phyloP scores from a whole-genome alignment of 208 protist genomes.

The Leishmania aethiopica region DNA sequence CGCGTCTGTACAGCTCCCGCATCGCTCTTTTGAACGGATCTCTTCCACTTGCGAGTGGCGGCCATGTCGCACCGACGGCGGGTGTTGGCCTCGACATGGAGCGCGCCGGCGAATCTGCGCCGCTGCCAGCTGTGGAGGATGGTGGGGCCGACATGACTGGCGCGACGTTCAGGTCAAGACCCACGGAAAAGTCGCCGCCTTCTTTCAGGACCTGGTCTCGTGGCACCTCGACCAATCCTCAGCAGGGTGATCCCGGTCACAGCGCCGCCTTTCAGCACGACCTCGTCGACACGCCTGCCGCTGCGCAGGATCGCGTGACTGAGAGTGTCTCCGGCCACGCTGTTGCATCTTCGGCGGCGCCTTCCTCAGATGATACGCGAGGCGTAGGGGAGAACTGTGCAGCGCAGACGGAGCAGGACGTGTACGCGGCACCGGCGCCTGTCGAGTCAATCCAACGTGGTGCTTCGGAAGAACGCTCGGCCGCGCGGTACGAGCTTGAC shows the following conservation, averaged over 20 bases:
- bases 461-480: constrained; percentile 16
- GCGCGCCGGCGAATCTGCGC: neutral
- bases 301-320: neutral
- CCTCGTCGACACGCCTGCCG: constrained; percentile 10
- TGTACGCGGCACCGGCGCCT: neutral
- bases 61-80: too few relatives aligned
- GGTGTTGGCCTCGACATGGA: neutral
- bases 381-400: neutral
- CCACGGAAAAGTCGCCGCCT: neutral
- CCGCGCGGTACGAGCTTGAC: constrained; percentile 48
- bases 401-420: neutral
- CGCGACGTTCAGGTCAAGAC: neutral
- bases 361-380: neutral
- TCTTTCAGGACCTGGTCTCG: neutral
- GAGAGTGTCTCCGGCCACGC: neutral
- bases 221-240: neutral
- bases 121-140: neutral
- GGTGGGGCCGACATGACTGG: too few relatives aligned
- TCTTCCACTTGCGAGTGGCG: neutral
- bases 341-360: neutral
- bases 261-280: neutral
- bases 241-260: neutral
- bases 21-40: constrained; percentile 31
- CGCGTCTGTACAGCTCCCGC: constrained; percentile 53
- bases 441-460: constrained; percentile 22